Conservation (phyloP, 805 yeast species). For the Kodamaea lidongshanica region DNA sequence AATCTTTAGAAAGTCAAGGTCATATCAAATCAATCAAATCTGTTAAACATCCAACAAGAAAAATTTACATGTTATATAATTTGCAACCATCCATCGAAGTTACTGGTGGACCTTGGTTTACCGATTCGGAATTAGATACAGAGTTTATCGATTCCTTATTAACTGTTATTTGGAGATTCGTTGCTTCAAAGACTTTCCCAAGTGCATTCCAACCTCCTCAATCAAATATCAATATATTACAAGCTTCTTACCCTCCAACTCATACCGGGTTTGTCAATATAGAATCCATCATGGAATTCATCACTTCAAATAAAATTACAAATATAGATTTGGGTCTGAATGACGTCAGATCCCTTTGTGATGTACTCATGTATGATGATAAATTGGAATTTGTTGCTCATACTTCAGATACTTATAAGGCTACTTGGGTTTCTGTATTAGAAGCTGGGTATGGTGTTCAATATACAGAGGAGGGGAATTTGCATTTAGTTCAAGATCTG, state of each 20-base stretch:
- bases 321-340: slow-evolving; percentile 68
- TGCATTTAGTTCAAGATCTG: slow-evolving; percentile 8
- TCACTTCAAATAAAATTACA: slow-evolving; percentile 65
- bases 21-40: slow-evolving; percentile 85
- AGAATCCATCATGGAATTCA: slow-evolving; percentile 71
- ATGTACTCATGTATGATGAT: slow-evolving; percentile 82
- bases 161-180: slow-evolving; percentile 82
- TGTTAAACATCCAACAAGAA: slow-evolving; percentile 89
- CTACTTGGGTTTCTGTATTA: slow-evolving; percentile 76
- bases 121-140: slow-evolving; percentile 89
- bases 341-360: slow-evolving; percentile 79
- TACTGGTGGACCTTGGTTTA: slow-evolving; percentile 99
- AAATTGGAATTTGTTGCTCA: slow-evolving; percentile 58
- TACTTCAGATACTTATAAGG: slow-evolving; percentile 59
- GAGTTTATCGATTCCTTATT: slow-evolving; percentile 84
- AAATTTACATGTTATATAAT: slow-evolving; percentile 91
- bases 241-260: slow-evolving; percentile 49
- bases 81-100: slow-evolving; percentile 92
- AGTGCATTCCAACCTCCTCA: slow-evolving; percentile 50
- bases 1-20: slow-evolving; percentile 70
- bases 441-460: slow-evolving; percentile 55
- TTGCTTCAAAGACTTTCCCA: slow-evolving; percentile 73
- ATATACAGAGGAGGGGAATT: slow-evolving; percentile 16
- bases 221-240: slow-evolving; percentile 31
- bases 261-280: slow-evolving; percentile 63